These are phyloP conservation scores for Solanum chacoense DNA, from an alignment of 305 asterid species.

Conservation along the genomic window DNA sequence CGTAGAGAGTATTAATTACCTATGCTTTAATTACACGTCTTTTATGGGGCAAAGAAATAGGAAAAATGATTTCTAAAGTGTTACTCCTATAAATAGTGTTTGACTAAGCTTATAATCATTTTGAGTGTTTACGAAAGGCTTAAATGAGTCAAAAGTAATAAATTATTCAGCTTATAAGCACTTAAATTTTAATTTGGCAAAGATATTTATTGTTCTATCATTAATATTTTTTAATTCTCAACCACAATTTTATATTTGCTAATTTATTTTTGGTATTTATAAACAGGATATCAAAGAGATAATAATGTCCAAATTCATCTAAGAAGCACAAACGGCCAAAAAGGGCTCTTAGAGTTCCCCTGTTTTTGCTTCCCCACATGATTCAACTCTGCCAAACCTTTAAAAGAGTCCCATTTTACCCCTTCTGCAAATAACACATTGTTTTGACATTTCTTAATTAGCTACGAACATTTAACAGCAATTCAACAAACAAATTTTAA, in stretches of 20 bases:
- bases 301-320: not conserved
- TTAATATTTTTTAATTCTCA: not conserved
- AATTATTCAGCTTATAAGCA: not conserved
- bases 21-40: not conserved
- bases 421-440: not conserved
- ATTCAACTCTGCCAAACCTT: not conserved
- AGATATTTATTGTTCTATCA: not conserved
- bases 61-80: not conserved
- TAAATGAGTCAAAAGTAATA: not conserved
- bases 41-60: not conserved
- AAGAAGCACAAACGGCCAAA: not conserved
- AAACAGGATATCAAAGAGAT: not conserved
- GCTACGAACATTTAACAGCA: not conserved
- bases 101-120: not conserved
- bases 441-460: not conserved
- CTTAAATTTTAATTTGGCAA: not conserved
- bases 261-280: not conserved
- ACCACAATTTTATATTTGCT: not conserved
- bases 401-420: not conserved
- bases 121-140: not conserved
- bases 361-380: not conserved
- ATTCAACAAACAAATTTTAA: not conserved
- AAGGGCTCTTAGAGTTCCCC: not conserved
- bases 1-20: not conserved
- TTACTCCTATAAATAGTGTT: not conserved